Percentiles rank a stretch among this genome's conserved stretches.
phyloP scores from a whole-genome alignment of 1,284 basidiomycete species.

The Microbotryum violaceum region DNA sequence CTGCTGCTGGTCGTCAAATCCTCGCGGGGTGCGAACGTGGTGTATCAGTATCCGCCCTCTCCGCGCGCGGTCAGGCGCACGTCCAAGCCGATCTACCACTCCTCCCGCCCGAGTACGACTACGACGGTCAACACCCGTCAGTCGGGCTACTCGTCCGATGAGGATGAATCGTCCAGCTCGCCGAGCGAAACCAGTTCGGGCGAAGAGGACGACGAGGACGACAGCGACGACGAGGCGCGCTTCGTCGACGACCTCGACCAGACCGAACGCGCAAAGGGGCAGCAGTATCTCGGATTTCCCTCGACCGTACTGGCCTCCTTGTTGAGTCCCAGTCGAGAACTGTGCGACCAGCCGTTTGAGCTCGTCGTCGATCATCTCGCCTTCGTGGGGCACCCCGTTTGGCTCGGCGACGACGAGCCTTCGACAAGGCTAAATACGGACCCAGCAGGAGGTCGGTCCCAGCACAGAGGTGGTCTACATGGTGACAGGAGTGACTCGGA shows the following conservation, averaged over 20 bases:
- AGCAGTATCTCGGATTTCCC: constrained; percentile 62
- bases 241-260: constrained; percentile 14
- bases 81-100: constrained; percentile 30
- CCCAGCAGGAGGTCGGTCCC: constrained; percentile 5
- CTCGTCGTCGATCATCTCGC: constrained; percentile 85
- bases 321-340: constrained; percentile 61
- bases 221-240: constrained; percentile 13
- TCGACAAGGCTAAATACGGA: neutral
- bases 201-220: constrained; percentile 7
- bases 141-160: constrained; percentile 12
- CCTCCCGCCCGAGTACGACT: constrained; percentile 15
- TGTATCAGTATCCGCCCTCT: constrained; percentile 33
- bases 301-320: constrained; percentile 72
- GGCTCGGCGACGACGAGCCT: constrained; percentile 60
- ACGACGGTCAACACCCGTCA: constrained; percentile 12
- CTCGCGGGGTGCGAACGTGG: constrained; percentile 25
- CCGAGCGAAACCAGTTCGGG: constrained; percentile 1
- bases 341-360: constrained; percentile 93
- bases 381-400: constrained; percentile 91
- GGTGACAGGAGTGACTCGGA: constrained; percentile 16
- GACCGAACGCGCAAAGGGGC: constrained; percentile 37
- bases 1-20: constrained; percentile 33
- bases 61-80: constrained; percentile 32
- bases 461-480: neutral
- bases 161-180: constrained; percentile 7